These are phyloP conservation scores for Coniella lustricola DNA, from an alignment of 2,329 filamentous ascomycete species.

Conservation along the genomic window DNA sequence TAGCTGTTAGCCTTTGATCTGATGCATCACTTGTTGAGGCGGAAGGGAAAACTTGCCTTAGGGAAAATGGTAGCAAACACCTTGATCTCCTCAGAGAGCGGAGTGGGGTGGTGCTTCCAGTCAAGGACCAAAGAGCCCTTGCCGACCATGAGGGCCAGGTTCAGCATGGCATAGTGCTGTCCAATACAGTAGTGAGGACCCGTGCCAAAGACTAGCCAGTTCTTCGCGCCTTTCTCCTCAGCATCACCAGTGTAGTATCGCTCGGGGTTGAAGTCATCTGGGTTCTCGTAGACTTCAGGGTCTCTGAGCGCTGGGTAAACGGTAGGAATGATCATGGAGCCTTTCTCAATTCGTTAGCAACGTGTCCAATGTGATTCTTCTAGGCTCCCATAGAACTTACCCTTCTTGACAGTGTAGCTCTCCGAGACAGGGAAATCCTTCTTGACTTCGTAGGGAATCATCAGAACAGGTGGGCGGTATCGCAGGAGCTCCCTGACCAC, in stretches of 20 bases:
- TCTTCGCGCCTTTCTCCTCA: slow-evolving; percentile 80
- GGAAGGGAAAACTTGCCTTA: slow-evolving; percentile 53
- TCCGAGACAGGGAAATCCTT: slow-evolving; percentile 88
- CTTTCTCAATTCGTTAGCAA: slow-evolving; percentile 26
- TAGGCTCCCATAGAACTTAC: slow-evolving; percentile 30
- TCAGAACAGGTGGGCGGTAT: slow-evolving; percentile 91
- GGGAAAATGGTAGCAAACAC: slow-evolving; percentile 99
- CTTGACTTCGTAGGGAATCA: slow-evolving; percentile 94
- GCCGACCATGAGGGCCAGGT: slow-evolving; percentile 82
- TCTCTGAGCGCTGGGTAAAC: slow-evolving; percentile 88
- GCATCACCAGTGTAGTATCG: slow-evolving; percentile 87
- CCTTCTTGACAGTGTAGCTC: slow-evolving; percentile 87
- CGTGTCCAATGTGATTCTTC: neutral
- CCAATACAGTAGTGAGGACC: slow-evolving; percentile 96
- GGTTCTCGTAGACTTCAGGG: slow-evolving; percentile 83
- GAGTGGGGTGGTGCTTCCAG: slow-evolving; percentile 84
- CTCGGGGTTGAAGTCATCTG: slow-evolving; percentile 83
- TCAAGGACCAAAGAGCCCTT: slow-evolving; percentile 82
- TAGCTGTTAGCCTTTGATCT: slow-evolving; percentile 9
- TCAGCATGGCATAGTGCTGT: slow-evolving; percentile 83
- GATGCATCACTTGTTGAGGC: neutral
- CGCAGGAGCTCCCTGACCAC: slow-evolving; percentile 87
- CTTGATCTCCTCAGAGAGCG: slow-evolving; percentile 85
- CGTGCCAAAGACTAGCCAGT: slow-evolving; percentile 92
- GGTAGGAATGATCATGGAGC: slow-evolving; percentile 90